These are phyloP conservation scores for Acer negundo DNA, from an alignment of 345 rosid genomes.

Conservation along the genomic window DNA sequence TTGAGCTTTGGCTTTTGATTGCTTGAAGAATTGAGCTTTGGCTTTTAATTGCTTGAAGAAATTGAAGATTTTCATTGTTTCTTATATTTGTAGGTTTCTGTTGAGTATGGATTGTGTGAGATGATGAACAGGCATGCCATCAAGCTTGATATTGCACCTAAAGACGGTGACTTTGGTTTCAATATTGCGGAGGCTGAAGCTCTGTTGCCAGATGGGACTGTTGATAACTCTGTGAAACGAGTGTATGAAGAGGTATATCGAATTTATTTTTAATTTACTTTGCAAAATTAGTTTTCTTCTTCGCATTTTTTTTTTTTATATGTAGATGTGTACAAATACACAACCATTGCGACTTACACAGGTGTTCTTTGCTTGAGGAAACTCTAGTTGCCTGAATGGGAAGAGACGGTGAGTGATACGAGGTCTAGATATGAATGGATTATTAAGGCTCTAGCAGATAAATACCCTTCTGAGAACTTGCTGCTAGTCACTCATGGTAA, in stretches of 20 bases:
- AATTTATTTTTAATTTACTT: background rate
- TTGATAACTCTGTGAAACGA: slow-evolving; percentile 50
- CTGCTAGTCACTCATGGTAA: slow-evolving; percentile 86
- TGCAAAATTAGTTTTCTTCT: background rate
- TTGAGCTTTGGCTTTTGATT: too few relatives aligned
- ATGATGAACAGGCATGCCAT: slow-evolving; percentile 65
- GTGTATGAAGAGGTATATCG: slow-evolving; percentile 57
- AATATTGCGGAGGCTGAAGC: slow-evolving; percentile 54
- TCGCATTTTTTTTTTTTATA: background rate
- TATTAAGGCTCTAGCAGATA: slow-evolving; percentile 65
- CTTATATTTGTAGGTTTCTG: slow-evolving; percentile 47
- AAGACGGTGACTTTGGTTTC: slow-evolving; percentile 65
- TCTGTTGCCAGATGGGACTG: slow-evolving; percentile 60
- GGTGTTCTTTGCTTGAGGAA: slow-evolving; percentile 8
- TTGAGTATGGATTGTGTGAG: slow-evolving; percentile 84
- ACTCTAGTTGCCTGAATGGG: slow-evolving; percentile 75
- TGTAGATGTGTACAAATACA: background rate
- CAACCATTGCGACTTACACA: background rate
- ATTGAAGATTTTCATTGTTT: background rate
- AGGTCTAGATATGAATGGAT: slow-evolving; percentile 58
- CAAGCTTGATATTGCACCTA: slow-evolving; percentile 51
- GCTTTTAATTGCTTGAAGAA: too few relatives aligned
- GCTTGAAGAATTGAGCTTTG: background rate
- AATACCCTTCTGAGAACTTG: slow-evolving; percentile 77
- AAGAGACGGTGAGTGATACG: slow-evolving; percentile 46